Evolutionary conservation across 2,329 filamentous ascomycete genomes (phyloP), one percentile per base, ranked within the genome.

Genomic region (Drechslera avenae): DNA sequence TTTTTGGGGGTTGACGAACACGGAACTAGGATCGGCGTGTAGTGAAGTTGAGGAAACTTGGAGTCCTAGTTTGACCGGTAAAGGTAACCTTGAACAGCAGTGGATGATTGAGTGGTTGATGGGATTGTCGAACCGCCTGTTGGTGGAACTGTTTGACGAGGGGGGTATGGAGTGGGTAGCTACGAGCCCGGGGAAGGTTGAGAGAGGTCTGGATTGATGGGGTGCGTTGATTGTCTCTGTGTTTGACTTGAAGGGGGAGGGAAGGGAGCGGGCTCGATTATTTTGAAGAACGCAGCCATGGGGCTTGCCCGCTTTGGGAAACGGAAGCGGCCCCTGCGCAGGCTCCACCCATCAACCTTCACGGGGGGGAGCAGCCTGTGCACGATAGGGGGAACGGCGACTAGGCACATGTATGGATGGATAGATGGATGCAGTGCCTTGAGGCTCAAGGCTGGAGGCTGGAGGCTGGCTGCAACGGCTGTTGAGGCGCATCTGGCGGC

Each of bases 1-100:
- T 75, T 81, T 31, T 68, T 66, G 76, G n/a, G n/a, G n/a, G 76
- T 79, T 80, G 77, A 78, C 76, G 76, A 76, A 78, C 78, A 81
- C 82, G 81, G 81, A 72, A 67, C 72, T 68, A 59, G 37, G 31
- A 52, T 42, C 49, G 49, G 42, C 66, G 67, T 72, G 69, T 60
- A 53, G 50, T 41, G 39, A 60, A 57, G 62, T 69, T 74, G 73
- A 72, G 65, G 72, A 76, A 76, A 75, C 73, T 74, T 70, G 68
- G 58, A 68, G 72, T 75, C 73, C 73, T 73, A 70, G 72, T 69
- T 28, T 67, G 57, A 71, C 71, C 69, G 60, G 63, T 65, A 57
- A 68, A 69, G 63, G 60, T 71, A 68, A 73, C 72, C 70, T 62
- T 72, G 68, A 72, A 74, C 67, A 68, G 70, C 66, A 44, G 52